Percentiles rank a stretch among this genome's conserved stretches.
These are phyloP conservation scores for Leishmania martiniquensis DNA, from an alignment of 208 protist genomes.

Conservation along the genomic window DNA sequence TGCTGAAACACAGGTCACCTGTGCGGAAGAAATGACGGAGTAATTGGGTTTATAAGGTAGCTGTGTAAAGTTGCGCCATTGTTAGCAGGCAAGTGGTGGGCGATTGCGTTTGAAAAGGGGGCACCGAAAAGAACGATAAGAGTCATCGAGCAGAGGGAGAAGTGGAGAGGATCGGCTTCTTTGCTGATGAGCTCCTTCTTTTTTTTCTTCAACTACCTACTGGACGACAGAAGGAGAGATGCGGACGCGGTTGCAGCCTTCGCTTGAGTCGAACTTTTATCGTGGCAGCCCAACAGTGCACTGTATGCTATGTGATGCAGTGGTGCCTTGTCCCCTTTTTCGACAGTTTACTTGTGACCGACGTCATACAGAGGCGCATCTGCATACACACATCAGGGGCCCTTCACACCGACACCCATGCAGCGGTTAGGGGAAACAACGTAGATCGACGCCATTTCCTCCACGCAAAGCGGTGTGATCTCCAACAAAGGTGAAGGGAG, in stretches of 20 bases:
- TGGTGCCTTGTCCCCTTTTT: not conserved
- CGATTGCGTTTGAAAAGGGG: not conserved
- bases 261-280: not conserved
- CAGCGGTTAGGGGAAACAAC: not conserved
- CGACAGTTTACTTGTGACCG: not conserved
- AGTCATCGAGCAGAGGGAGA: not conserved
- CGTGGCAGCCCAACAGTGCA: not conserved
- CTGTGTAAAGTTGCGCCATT: not conserved
- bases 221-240: not conserved
- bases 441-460: not conserved
- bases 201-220: not conserved
- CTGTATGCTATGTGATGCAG: not conserved
- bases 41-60: constrained; percentile 6
- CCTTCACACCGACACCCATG: not conserved
- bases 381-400: not conserved
- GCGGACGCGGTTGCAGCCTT: too few relatives aligned
- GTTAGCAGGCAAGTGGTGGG: not conserved
- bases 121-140: not conserved
- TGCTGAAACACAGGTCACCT: not conserved
- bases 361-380: not conserved
- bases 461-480: not conserved
- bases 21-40: constrained; percentile 7
- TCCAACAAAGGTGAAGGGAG: constrained; percentile 2
- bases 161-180: too few relatives aligned
- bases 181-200: not conserved